These are phyloP conservation scores for Sporobolomyces roseus DNA, from an alignment of 768 basidiomycete species.

Conservation along the genomic window DNA sequence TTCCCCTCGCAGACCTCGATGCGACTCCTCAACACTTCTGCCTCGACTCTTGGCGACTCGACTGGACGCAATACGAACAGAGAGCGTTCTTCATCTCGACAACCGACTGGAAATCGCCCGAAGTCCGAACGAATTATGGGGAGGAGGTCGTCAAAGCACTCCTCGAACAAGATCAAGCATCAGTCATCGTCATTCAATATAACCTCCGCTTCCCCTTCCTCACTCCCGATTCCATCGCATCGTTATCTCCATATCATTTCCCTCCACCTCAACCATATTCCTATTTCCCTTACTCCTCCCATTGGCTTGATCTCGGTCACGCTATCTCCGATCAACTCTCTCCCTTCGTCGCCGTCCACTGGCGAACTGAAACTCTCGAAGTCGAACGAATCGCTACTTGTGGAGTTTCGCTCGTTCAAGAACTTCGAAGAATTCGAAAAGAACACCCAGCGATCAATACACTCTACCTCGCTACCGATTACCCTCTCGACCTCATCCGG, in stretches of 20 bases:
- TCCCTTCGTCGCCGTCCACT: slow-evolving; percentile 56
- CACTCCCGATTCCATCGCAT: slow-evolving; percentile 30
- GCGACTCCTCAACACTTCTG: slow-evolving; percentile 12
- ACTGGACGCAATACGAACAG: slow-evolving; percentile 3
- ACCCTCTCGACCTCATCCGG: slow-evolving; percentile 47
- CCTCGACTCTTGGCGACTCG: slow-evolving; percentile 4
- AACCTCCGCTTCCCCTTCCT: slow-evolving; percentile 56
- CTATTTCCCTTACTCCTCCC: slow-evolving; percentile 53
- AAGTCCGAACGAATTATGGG: slow-evolving; percentile 28
- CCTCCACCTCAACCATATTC: neutral
- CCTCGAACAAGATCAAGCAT: slow-evolving; percentile 39
- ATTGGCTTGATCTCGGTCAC: slow-evolving; percentile 52
- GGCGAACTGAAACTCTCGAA: slow-evolving; percentile 57
- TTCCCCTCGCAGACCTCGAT: neutral
- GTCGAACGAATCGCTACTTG: slow-evolving; percentile 53
- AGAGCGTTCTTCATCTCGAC: slow-evolving; percentile 12
- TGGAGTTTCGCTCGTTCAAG: slow-evolving; percentile 54
- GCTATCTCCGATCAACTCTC: slow-evolving; percentile 49
- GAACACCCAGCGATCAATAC: slow-evolving; percentile 39
- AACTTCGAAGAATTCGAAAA: slow-evolving; percentile 48
- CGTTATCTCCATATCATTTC: slow-evolving; percentile 20
- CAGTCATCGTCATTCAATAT: slow-evolving; percentile 56
- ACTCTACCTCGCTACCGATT: slow-evolving; percentile 59
- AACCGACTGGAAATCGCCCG: slow-evolving; percentile 12
- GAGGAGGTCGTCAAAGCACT: slow-evolving; percentile 38